phyloP scores from a whole-genome alignment of 805 yeast species.

The Ogataea neopini region DNA sequence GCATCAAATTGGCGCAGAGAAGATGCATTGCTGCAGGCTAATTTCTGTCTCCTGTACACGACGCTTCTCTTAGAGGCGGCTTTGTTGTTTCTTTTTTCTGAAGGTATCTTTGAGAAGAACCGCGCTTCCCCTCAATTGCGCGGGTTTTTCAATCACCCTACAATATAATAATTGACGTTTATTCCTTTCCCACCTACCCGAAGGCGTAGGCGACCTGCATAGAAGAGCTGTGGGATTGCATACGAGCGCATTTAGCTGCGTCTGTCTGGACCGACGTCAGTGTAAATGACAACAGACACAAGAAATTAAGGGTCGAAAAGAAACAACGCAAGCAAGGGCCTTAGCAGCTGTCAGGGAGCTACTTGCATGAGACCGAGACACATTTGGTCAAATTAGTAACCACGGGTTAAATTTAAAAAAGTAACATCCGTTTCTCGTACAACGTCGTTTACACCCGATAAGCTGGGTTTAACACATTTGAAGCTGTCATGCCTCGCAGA shows the following conservation, averaged over 20 bases:
- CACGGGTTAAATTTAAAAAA: background rate
- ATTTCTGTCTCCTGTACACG: background rate
- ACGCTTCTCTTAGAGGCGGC: background rate
- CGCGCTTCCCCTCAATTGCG: background rate
- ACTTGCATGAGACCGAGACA: too few species aligned
- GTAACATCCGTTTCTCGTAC: background rate
- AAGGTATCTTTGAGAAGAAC: background rate
- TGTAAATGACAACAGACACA: background rate
- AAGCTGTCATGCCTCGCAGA: background rate
- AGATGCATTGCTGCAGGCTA: slow-evolving; percentile 6
- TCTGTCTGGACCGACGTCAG: slow-evolving; percentile 1
- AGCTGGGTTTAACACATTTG: background rate
- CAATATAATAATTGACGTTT: background rate
- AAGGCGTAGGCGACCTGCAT: background rate
- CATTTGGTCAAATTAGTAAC: background rate
- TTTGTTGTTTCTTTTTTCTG: background rate
- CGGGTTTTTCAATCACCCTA: background rate
- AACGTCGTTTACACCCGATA: background rate
- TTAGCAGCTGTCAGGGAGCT: background rate
- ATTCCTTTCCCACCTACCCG: background rate
- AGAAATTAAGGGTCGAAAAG: background rate
- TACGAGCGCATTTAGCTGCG: background rate
- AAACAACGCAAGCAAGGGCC: slow-evolving; percentile 3
- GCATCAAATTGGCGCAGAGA: slow-evolving; percentile 4
- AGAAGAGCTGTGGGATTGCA: background rate